Conservation (phyloP, 768 basidiomycete genomes). For the Collybiopsis luxurians region DNA sequence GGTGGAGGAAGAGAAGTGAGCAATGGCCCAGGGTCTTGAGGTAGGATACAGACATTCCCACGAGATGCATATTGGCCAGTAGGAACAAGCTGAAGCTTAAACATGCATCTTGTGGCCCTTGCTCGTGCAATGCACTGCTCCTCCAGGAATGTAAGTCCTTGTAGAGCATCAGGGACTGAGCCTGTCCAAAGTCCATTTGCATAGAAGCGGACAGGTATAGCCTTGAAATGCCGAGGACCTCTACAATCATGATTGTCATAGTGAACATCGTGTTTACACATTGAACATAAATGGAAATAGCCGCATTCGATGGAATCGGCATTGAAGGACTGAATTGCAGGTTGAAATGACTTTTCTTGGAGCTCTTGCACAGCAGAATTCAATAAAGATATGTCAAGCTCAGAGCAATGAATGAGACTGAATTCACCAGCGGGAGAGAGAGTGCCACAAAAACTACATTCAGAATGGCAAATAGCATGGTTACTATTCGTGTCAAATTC, state of each 20-base stretch:
- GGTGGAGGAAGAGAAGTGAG: constrained; percentile 12
- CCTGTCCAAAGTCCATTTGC: constrained; percentile 21
- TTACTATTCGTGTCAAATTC: constrained; percentile 5
- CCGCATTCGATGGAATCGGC: background rate
- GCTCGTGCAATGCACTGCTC: constrained; percentile 18
- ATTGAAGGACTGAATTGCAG: background rate
- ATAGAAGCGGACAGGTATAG: constrained; percentile 17
- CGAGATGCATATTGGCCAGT: constrained; percentile 17
- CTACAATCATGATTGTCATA: background rate
- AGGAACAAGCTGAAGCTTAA: constrained; percentile 14
- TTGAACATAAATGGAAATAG: background rate
- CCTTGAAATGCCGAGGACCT: background rate
- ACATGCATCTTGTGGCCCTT: constrained; percentile 15
- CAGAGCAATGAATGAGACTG: background rate
- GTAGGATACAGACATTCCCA: constrained; percentile 19
- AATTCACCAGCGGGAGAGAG: no score
- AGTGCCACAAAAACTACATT: constrained; percentile 12
- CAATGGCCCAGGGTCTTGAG: constrained; percentile 15
- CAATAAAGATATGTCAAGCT: constrained; percentile 8
- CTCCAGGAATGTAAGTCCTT: constrained; percentile 15
- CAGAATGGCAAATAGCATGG: background rate
- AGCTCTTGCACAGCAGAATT: constrained; percentile 8
- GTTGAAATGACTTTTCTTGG: constrained; percentile 1
- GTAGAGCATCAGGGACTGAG: constrained; percentile 10
- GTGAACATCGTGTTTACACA: constrained; percentile 1